Percentiles rank a stretch among this genome's conserved stretches.
Conservation (phyloP, 164 flowering plant species). For the Dillenia suffruticosa region DNA sequence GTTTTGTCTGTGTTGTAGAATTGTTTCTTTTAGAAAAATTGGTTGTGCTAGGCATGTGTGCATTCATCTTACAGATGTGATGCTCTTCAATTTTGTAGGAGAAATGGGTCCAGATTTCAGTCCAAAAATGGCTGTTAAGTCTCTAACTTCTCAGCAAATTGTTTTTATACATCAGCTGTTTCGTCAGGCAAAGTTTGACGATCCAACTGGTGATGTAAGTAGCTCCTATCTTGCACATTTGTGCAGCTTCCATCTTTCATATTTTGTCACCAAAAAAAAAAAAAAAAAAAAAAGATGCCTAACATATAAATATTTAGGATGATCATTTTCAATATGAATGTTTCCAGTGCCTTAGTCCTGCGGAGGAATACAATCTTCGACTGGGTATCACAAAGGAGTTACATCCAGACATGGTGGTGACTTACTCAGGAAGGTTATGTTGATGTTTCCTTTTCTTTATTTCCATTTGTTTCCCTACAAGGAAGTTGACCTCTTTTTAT, state of each 20-base stretch:
- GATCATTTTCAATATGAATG: too few species aligned
- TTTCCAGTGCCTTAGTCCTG: constrained; percentile 96
- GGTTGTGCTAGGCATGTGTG: not conserved
- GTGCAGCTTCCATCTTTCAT: not conserved
- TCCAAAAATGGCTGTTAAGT: constrained; percentile 79
- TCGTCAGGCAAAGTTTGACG: constrained; percentile 99
- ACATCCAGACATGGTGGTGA: constrained; percentile 98
- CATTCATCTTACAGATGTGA: not conserved
- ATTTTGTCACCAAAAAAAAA: too few species aligned
- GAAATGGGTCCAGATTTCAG: constrained; percentile 96
- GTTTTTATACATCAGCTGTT: constrained; percentile 97
- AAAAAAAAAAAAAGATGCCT: not conserved
- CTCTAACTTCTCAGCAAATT: constrained; percentile 87
- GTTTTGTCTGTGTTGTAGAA: too few species aligned
- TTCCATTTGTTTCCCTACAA: not conserved
- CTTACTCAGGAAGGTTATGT: constrained; percentile 89
- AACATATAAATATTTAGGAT: not conserved
- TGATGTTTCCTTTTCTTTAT: constrained; percentile 6
- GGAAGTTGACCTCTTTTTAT: too few species aligned
- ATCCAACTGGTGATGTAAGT: constrained; percentile 94
- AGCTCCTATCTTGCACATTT: not conserved
- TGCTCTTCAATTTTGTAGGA: constrained; percentile 58
- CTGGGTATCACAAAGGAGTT: constrained; percentile 94
- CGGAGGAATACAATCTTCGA: constrained; percentile 98
- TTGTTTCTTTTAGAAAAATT: too few species aligned